Conservation (phyloP, 2,329 filamentous ascomycete species). For the Epichloe uncinata region DNA sequence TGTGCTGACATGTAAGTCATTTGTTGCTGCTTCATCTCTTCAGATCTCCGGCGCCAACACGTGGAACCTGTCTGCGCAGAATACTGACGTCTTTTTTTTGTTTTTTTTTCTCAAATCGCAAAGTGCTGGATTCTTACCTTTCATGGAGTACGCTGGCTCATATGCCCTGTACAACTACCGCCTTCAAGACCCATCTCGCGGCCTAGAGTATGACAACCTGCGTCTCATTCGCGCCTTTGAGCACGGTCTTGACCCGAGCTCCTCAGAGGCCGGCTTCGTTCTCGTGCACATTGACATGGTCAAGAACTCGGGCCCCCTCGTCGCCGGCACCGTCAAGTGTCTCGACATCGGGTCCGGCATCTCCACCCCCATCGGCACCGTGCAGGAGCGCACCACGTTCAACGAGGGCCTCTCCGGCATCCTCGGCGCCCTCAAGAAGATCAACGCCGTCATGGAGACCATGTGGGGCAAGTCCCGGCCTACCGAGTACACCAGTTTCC, state of each 20-base stretch:
- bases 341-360: constrained; percentile 37
- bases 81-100: neutral
- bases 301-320: constrained; percentile 64
- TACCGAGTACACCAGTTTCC: constrained; percentile 73
- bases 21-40: neutral
- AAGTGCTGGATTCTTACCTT: constrained; percentile 68
- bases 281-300: constrained; percentile 95
- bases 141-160: constrained; percentile 72
- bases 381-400: constrained; percentile 37
- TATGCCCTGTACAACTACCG: constrained; percentile 59
- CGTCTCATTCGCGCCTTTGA: constrained; percentile 86
- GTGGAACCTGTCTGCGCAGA: neutral
- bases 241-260: constrained; percentile 70
- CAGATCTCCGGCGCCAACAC: neutral
- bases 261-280: constrained; percentile 92
- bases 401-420: constrained; percentile 51
- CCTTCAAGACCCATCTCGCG: constrained; percentile 39
- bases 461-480: constrained; percentile 92
- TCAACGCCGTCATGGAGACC: constrained; percentile 69
- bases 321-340: constrained; percentile 56
- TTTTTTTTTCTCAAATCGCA: neutral
- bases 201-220: constrained; percentile 53
- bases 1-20: constrained; percentile 70
- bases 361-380: constrained; percentile 14
- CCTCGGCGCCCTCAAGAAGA: constrained; percentile 44